Percentiles rank a stretch among this genome's conserved stretches.
Evolutionary conservation across 768 basidiomycete genomes (phyloP).

Genomic region (Trichaptum fuscoviolaceum): DNA sequence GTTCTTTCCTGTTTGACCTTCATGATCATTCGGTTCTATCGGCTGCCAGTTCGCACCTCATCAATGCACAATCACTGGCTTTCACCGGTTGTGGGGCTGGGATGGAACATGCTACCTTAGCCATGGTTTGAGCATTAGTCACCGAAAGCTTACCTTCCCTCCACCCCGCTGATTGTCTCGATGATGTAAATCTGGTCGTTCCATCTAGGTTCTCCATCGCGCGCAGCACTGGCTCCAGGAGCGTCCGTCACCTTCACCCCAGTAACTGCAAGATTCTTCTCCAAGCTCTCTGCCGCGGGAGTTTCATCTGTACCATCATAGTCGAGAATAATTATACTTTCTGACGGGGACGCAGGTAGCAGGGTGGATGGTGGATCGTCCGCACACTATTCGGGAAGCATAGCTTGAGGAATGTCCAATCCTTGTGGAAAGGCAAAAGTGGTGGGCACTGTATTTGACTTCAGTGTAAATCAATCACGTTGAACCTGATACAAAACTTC

Average conservation of each 20-base stretch:
- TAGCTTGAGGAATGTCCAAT: no score
- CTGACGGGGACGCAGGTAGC: slow-evolving; percentile 52
- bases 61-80: no score
- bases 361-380: slow-evolving; percentile 71
- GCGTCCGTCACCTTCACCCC: slow-evolving; percentile 66
- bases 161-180: slow-evolving; percentile 49
- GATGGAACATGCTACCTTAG: neutral
- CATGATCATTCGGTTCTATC: no score
- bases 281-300: slow-evolving; percentile 49
- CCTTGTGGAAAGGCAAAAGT: no score
- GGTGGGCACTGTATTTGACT: no score
- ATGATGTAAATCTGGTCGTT: slow-evolving; percentile 74
- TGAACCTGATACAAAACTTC: no score
- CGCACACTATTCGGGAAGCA: no score
- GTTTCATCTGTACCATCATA: slow-evolving; percentile 36
- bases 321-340: slow-evolving; percentile 73
- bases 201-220: slow-evolving; percentile 36
- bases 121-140: neutral
- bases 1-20: no score
- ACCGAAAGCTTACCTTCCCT: slow-evolving; percentile 40
- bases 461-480: no score
- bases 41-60: no score
- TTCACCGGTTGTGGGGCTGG: no score
- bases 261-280: slow-evolving; percentile 42
- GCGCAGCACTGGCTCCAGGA: slow-evolving; percentile 59